Percentiles rank a stretch among this genome's conserved stretches.
Conservation (phyloP, 441 rosid genomes). For the Pelargonium australe region DNA sequence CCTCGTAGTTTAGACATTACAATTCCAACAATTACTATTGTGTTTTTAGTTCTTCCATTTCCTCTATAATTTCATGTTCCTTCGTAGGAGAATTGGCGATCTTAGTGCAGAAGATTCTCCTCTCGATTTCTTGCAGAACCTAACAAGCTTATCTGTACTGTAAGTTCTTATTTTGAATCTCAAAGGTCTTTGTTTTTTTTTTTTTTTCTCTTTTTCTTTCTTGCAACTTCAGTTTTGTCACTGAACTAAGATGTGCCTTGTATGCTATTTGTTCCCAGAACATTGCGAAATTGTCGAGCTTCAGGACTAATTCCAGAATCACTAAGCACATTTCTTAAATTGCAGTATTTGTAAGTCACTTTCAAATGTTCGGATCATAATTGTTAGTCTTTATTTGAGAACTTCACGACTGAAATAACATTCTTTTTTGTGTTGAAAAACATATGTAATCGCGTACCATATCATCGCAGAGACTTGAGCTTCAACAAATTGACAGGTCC, state of each 20-base stretch:
- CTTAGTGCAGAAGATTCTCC: conserved; percentile 40
- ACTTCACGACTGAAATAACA: not conserved
- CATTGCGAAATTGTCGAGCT: conserved; percentile 38
- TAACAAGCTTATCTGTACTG: conserved; percentile 39
- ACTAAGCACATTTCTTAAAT: conserved; percentile 30
- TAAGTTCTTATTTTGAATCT: conserved; percentile 21
- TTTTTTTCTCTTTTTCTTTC: not conserved
- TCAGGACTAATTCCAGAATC: conserved; percentile 44
- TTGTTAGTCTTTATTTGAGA: not conserved
- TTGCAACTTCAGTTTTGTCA: not conserved
- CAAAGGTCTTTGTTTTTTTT: no score
- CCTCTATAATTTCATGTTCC: not conserved
- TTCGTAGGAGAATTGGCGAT: conserved; percentile 46
- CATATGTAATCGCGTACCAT: no score
- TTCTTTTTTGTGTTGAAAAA: not conserved
- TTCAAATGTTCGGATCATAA: not conserved
- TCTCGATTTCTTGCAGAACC: conserved; percentile 39
- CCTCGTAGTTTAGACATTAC: conserved; percentile 4
- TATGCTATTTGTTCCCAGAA: conserved; percentile 27
- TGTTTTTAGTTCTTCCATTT: not conserved
- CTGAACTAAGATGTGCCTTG: not conserved
- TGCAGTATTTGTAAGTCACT: conserved; percentile 37
- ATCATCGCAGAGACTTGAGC: conserved; percentile 44
- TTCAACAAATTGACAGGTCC: conserved; percentile 49
- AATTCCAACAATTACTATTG: not conserved